Evolutionary conservation across 169 alveolate species (phyloP).

Genomic region (Perkinsus marinus): DNA sequence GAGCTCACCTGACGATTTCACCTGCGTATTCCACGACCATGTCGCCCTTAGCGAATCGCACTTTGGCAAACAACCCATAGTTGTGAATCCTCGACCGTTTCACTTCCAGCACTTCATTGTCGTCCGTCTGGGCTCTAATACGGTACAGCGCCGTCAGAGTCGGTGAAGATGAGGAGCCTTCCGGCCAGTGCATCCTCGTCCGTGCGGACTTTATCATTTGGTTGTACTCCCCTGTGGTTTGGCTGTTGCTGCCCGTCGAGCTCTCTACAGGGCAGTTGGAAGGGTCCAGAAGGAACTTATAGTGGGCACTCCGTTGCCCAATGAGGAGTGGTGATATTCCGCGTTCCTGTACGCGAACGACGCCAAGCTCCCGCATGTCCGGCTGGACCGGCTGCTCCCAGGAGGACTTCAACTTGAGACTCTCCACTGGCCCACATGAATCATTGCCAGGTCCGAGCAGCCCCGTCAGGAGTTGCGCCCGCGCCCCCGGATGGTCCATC

Average conservation of each 20-base stretch:
- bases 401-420: not conserved
- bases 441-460: not conserved
- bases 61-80: slow-evolving; percentile 30
- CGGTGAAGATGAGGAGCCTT: not conserved
- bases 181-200: not conserved
- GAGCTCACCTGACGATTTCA: not conserved
- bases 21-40: slow-evolving; percentile 32
- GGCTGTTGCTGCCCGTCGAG: not conserved
- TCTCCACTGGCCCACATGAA: not conserved
- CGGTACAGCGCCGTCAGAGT: not conserved
- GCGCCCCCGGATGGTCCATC: not conserved
- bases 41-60: slow-evolving; percentile 25
- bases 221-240: not conserved
- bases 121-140: not conserved
- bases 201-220: not conserved
- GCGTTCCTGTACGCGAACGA: not conserved
- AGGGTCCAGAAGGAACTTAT: not conserved
- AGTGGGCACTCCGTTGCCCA: not conserved
- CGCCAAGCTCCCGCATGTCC: not conserved
- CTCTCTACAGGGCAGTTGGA: not conserved
- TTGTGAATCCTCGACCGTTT: not conserved
- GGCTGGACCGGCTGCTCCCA: not conserved
- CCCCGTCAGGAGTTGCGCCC: not conserved
- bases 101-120: not conserved
- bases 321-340: not conserved